Evolutionary conservation across 371 early-diverging fungal genomes (phyloP).

Genomic region (Mortierella sp.): DNA sequence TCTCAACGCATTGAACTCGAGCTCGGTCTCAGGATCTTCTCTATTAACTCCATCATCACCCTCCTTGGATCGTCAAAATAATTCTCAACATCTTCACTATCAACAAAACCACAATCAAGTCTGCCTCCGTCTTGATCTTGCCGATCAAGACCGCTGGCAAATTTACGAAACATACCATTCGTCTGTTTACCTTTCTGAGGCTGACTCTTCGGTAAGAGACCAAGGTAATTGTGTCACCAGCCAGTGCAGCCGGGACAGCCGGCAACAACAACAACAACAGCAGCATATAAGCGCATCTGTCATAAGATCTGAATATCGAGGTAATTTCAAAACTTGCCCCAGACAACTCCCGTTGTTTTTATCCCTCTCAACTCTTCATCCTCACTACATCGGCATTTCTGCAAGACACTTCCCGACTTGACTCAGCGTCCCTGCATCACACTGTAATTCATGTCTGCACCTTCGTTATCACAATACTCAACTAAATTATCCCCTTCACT

Average conservation of each 20-base stretch:
- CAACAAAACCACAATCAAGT: neutral
- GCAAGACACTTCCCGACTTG: neutral
- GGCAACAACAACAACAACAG: neutral
- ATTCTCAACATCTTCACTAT: neutral
- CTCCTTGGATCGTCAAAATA: conserved; percentile 2
- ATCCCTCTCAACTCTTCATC: neutral
- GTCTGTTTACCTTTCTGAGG: neutral
- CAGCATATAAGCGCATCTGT: neutral
- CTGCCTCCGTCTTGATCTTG: no score
- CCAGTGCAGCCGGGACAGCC: neutral
- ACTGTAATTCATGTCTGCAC: neutral
- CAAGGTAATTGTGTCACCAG: neutral
- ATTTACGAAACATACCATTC: neutral
- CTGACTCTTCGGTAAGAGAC: neutral
- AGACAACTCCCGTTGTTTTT: no score
- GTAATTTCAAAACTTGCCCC: neutral
- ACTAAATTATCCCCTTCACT: conserved; percentile 14
- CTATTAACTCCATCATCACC: neutral
- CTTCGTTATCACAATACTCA: conserved; percentile 13
- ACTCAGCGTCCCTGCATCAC: neutral
- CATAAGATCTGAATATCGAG: neutral
- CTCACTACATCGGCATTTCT: neutral
- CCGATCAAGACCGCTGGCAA: neutral
- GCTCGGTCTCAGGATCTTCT: neutral
- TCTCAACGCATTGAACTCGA: neutral